phyloP scores from a whole-genome alignment of 1,284 basidiomycete species.

The Apiotrichum porosum region DNA sequence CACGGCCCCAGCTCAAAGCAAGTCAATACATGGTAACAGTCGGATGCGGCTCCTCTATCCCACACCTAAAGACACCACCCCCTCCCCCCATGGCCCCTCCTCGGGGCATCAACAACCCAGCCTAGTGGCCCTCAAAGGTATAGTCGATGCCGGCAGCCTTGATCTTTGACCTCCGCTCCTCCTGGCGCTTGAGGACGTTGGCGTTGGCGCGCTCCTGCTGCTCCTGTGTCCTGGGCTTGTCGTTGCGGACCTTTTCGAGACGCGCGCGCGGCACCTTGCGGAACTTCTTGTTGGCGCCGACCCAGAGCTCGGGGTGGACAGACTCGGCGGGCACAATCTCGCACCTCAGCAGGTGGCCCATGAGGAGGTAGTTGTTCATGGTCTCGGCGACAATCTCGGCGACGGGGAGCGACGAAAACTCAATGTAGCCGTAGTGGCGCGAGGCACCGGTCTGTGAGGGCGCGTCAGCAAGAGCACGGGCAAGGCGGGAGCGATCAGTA shows the following conservation, averaged over 20 bases:
- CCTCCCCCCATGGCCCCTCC: no score
- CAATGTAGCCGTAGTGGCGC: constrained; percentile 96
- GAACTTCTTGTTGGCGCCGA: constrained; percentile 94
- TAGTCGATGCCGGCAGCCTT: constrained; percentile 82
- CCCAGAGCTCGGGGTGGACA: constrained; percentile 89
- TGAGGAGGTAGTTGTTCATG: constrained; percentile 97
- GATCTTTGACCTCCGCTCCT: constrained; percentile 71
- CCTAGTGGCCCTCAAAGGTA: constrained; percentile 60
- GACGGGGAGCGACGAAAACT: constrained; percentile 83
- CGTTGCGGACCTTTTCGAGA: constrained; percentile 66
- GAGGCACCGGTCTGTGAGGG: constrained; percentile 82
- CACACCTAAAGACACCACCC: not conserved
- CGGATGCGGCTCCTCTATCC: not conserved
- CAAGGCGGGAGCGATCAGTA: not conserved
- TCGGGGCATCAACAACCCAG: no score
- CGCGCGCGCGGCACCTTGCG: constrained; percentile 68
- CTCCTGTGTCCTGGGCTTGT: constrained; percentile 75
- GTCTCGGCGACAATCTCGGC: constrained; percentile 95
- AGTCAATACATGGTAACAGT: not conserved
- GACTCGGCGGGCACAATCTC: constrained; percentile 75
- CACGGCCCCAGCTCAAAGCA: not conserved
- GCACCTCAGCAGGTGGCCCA: constrained; percentile 88
- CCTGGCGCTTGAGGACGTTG: constrained; percentile 72
- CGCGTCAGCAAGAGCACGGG: not conserved
- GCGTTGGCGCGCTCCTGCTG: constrained; percentile 63